phyloP scores from a whole-genome alignment of 1,284 basidiomycete species.

The Ustilago trichophora region DNA sequence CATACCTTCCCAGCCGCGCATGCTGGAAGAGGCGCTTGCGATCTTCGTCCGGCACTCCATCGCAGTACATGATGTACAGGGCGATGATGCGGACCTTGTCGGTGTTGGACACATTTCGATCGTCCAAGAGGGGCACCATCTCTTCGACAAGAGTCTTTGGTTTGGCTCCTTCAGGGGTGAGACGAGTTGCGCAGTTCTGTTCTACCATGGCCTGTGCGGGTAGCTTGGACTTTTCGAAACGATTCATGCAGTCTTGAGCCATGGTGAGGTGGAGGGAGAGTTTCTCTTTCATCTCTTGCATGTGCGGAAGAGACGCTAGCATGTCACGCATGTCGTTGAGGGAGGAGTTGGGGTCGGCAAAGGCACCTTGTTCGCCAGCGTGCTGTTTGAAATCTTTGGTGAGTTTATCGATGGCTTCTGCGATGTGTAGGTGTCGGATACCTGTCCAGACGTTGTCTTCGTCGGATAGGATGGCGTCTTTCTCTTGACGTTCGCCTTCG shows the following conservation, averaged over 20 bases:
- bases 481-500: constrained; percentile 82
- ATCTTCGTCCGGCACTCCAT: constrained; percentile 98
- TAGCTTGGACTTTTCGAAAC: constrained; percentile 88
- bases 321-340: constrained; percentile 99
- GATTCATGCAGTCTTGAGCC: constrained; percentile 95
- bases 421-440: constrained; percentile 96
- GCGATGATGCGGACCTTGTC: constrained; percentile 98
- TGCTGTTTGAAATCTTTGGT: constrained; percentile 95
- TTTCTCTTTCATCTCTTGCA: constrained; percentile 93
- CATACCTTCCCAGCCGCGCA: constrained; percentile 84
- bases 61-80: constrained; percentile 91
- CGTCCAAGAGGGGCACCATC: constrained; percentile 95
- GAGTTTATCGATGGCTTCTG: constrained; percentile 94
- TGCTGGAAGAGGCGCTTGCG: constrained; percentile 93
- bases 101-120: constrained; percentile 73
- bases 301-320: constrained; percentile 93
- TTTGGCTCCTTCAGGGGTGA: constrained; percentile 61
- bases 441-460: constrained; percentile 89
- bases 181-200: constrained; percentile 71
- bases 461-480: constrained; percentile 83
- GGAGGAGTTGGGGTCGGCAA: constrained; percentile 75
- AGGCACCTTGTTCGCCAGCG: constrained; percentile 89
- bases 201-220: constrained; percentile 88
- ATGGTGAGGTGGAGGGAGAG: constrained; percentile 96
- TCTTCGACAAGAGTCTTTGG: constrained; percentile 81